phyloP scores from a whole-genome alignment of 1,139 yeast genomes.

The Taphrina sp. region DNA sequence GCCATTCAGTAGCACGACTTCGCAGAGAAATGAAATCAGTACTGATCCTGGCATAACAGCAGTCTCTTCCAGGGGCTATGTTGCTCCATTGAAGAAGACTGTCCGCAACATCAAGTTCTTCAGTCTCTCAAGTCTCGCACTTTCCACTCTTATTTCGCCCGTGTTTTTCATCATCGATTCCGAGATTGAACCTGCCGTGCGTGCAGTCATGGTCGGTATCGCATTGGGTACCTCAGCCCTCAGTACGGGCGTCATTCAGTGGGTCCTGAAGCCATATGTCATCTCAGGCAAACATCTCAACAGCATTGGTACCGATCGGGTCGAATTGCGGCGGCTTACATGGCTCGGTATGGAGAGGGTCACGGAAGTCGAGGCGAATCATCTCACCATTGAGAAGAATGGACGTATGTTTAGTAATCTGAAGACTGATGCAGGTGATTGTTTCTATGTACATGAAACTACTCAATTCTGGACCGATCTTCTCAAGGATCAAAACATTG shows the following conservation, averaged over 20 bases:
- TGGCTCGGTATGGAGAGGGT: constrained; percentile 10
- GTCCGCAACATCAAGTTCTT: constrained; percentile 29
- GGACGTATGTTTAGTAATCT: constrained; percentile 33
- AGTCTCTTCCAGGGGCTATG: constrained; percentile 10
- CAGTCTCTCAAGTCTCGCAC: constrained; percentile 24
- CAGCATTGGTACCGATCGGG: constrained; percentile 5
- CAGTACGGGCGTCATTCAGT: constrained; percentile 79
- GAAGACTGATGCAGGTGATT: constrained; percentile 16
- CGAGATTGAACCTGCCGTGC: constrained; percentile 18
- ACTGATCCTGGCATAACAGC: constrained; percentile 26
- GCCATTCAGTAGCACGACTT: too few species aligned
- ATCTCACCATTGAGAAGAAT: constrained; percentile 19
- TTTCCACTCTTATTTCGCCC: constrained; percentile 29
- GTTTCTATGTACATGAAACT: constrained; percentile 29
- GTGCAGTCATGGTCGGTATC: constrained; percentile 31
- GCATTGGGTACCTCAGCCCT: constrained; percentile 52
- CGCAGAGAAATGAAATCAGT: too few species aligned
- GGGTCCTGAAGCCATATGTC: constrained; percentile 31
- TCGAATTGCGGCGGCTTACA: constrained; percentile 21
- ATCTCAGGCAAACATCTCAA: constrained; percentile 14
- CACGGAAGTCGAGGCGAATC: constrained; percentile 2
- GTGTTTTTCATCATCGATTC: constrained; percentile 28
- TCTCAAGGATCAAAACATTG: not conserved
- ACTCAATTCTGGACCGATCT: constrained; percentile 26
- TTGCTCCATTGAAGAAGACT: constrained; percentile 19